These are phyloP conservation scores for Microcera coccophila DNA, from an alignment of 2,329 filamentous ascomycete genomes.

Conservation along the genomic window DNA sequence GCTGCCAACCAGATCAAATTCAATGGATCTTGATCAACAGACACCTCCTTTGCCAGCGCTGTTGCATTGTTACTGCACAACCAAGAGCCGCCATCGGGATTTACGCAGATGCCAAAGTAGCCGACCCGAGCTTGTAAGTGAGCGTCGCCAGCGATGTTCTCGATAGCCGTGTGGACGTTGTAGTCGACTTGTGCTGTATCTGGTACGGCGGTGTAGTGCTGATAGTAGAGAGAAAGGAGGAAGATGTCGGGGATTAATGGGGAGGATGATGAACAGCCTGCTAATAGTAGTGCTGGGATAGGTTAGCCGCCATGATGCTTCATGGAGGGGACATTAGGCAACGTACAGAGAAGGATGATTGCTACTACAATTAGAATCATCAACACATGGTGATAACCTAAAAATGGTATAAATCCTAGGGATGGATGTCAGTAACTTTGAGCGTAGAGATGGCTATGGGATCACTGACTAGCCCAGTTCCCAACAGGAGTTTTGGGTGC, in stretches of 20 bases:
- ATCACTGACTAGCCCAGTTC: no score
- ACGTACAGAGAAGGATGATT: constrained; percentile 91
- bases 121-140: constrained; percentile 87
- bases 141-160: constrained; percentile 83
- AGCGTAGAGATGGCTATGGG: no score
- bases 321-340: not conserved
- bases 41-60: constrained; percentile 81
- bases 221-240: constrained; percentile 96
- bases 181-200: constrained; percentile 88
- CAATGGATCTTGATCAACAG: constrained; percentile 87
- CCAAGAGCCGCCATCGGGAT: constrained; percentile 83
- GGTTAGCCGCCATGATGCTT: constrained; percentile 5
- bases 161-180: constrained; percentile 76
- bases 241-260: constrained; percentile 94
- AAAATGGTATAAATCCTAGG: constrained; percentile 63
- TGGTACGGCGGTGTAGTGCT: constrained; percentile 76
- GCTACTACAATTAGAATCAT: constrained; percentile 95
- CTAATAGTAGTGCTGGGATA: constrained; percentile 73
- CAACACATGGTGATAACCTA: constrained; percentile 79
- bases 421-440: constrained; percentile 23
- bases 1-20: constrained; percentile 96
- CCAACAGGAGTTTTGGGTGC: no score
- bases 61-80: constrained; percentile 98
- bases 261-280: constrained; percentile 94
- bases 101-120: constrained; percentile 97